Conservation (phyloP, 148 eudicot species). For the Polygonum maritimum region DNA sequence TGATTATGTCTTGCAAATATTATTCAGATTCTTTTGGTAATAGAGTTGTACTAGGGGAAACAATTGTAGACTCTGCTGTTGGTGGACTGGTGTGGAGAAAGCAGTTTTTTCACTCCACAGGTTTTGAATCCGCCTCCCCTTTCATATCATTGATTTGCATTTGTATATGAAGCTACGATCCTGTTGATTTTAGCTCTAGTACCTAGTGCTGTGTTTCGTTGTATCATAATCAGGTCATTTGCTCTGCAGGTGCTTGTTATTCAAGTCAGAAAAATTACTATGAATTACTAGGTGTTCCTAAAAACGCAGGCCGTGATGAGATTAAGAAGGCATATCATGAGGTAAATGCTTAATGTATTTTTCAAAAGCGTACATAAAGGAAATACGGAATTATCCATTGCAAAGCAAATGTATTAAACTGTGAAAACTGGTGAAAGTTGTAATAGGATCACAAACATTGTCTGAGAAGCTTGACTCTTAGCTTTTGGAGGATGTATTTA, state of each 20-base stretch:
- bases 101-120: slow-evolving; percentile 12
- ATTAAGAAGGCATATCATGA: slow-evolving; percentile 79
- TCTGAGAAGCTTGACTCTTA: background rate
- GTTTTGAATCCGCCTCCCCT: background rate
- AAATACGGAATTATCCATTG: background rate
- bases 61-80: background rate
- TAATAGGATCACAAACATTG: background rate
- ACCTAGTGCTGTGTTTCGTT: background rate
- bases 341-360: slow-evolving; percentile 19
- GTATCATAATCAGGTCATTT: slow-evolving; percentile 8
- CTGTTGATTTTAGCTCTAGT: background rate
- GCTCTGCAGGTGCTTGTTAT: slow-evolving; percentile 34
- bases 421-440: background rate
- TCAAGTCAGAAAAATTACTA: slow-evolving; percentile 48
- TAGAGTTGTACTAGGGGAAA: slow-evolving; percentile 2
- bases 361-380: background rate
- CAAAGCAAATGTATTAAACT: background rate
- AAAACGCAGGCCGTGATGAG: slow-evolving; percentile 59
- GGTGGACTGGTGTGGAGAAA: background rate
- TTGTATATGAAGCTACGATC: background rate
- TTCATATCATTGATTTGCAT: background rate
- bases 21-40: slow-evolving; percentile 3
- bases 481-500: background rate
- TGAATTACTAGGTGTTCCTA: slow-evolving; percentile 63
- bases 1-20: background rate